phyloP scores from a whole-genome alignment of 352 stramenopile species.

The Phytophthora cryptogea region DNA sequence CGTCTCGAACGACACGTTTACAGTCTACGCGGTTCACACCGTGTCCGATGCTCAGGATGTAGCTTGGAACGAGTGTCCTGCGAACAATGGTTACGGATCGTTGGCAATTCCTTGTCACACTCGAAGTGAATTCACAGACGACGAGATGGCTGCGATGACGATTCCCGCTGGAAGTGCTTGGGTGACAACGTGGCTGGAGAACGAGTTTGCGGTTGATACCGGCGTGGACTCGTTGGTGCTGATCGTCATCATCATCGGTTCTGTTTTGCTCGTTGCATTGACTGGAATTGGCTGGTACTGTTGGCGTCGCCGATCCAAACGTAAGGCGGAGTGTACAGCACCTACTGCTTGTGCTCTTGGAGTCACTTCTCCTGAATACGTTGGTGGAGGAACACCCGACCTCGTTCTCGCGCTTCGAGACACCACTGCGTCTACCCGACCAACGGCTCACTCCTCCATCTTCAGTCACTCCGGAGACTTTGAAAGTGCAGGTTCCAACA shows the following conservation, averaged over 20 bases:
- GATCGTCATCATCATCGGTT: slow-evolving; percentile 16
- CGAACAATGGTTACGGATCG: slow-evolving; percentile 22
- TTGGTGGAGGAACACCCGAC: slow-evolving; percentile 8
- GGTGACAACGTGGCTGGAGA: slow-evolving; percentile 21
- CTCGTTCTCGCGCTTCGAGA: not conserved
- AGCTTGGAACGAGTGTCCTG: slow-evolving; percentile 20
- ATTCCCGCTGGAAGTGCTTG: slow-evolving; percentile 11
- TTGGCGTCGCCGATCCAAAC: slow-evolving; percentile 1
- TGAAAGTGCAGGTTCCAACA: slow-evolving; percentile 22
- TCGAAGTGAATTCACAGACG: slow-evolving; percentile 6
- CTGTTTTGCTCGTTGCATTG: not conserved
- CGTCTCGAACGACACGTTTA: slow-evolving; percentile 16
- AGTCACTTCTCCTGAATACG: slow-evolving; percentile 1
- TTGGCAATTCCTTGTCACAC: slow-evolving; percentile 25
- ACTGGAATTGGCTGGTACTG: slow-evolving; percentile 7
- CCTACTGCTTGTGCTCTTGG: not conserved
- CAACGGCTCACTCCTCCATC: slow-evolving; percentile 7
- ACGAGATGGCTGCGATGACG: slow-evolving; percentile 9
- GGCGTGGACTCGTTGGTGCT: slow-evolving; percentile 9
- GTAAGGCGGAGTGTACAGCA: not conserved
- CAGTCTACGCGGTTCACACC: slow-evolving; percentile 31
- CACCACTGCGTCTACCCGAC: slow-evolving; percentile 1
- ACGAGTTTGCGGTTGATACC: slow-evolving; percentile 16
- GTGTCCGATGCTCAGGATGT: slow-evolving; percentile 2
- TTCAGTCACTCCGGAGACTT: slow-evolving; percentile 13